Base-by-base conservation (phyloP, 768 basidiomycete genomes). In the Tremella yokohamensis region DNA sequence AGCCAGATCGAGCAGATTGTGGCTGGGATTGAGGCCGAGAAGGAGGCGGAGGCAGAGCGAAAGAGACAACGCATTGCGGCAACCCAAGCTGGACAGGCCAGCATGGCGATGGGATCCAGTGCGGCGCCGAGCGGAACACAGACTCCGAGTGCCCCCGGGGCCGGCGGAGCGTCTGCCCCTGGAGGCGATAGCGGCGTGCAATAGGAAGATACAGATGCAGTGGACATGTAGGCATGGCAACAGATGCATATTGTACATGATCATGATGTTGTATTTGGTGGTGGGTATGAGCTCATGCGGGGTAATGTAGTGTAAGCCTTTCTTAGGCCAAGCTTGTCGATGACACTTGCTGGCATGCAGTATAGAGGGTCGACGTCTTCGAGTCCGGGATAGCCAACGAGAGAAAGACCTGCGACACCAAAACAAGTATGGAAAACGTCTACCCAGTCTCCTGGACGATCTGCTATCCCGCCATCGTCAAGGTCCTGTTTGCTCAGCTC, bases 371-470 rank as follows among this genome's bases (percentile, higher is more conserved):
- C 96, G 40, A 98, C 78, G 63, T 90, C 89, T 15, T 84, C 80
- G 19, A 99, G 77, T 1, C 84, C 87, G 0, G 89, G 87, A 68
- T 91, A 93, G 16, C 90, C 90, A 12, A 97, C 80, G 15, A 97
- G 79, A 0, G 91, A 92, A 25, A 99, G 81, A 82, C 90, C 92
- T 60, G 91, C 90, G 1, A 97, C 79, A 1, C 96, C 96, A 64
- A 99, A 99, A 11, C 82, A 76, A 0, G 94, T 98, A 69, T 99
- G 94, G 77, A 96, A 99, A n/a, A 99, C 93, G 68, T 99, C 96
- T 1, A 85, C 85, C 83, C 92, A 87, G 74, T 99, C 85, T 0
- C 89, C 92, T 0, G 90, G 89, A 44, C 96, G 79, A 75, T 99
- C 96, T 0, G 92, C 87, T 24, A 98, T 96, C 0, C 96, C 96